phyloP scores from a whole-genome alignment of 129 eudicot species.

The Dittrichia graveolens region DNA sequence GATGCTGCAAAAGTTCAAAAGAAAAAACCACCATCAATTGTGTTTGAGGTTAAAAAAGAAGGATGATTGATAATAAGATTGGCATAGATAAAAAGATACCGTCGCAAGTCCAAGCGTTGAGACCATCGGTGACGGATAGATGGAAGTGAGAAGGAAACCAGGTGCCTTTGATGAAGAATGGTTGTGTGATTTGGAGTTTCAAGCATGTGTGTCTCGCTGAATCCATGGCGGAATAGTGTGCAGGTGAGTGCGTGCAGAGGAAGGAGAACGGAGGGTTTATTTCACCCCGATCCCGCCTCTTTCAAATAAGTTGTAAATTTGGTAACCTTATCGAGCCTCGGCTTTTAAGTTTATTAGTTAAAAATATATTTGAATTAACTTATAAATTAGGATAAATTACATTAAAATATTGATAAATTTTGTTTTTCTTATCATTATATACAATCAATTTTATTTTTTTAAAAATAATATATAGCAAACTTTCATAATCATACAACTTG shows the following conservation, averaged over 20 bases:
- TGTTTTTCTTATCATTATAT: too few relatives aligned
- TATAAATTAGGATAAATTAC: too few relatives aligned
- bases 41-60: neutral
- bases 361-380: too few relatives aligned
- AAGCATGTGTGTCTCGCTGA: constrained; percentile 76
- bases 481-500: too few relatives aligned
- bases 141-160: constrained; percentile 70
- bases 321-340: too few relatives aligned
- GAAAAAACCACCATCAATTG: neutral
- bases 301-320: neutral
- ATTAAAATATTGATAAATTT: too few relatives aligned
- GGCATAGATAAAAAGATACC: constrained; percentile 33
- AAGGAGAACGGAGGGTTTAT: constrained; percentile 13
- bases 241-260: constrained; percentile 13
- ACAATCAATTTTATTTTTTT: too few relatives aligned
- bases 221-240: constrained; percentile 34
- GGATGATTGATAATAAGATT: neutral
- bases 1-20: constrained; percentile 49
- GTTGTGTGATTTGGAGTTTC: constrained; percentile 57
- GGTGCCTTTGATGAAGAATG: constrained; percentile 77
- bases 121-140: constrained; percentile 72
- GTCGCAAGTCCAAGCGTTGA: constrained; percentile 75
- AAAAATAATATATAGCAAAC: too few relatives aligned
- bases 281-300: constrained; percentile 8
- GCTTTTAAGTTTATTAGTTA: too few relatives aligned